phyloP scores from a whole-genome alignment of 2,329 filamentous ascomycete genomes.

The Acrodontium crateriforme region DNA sequence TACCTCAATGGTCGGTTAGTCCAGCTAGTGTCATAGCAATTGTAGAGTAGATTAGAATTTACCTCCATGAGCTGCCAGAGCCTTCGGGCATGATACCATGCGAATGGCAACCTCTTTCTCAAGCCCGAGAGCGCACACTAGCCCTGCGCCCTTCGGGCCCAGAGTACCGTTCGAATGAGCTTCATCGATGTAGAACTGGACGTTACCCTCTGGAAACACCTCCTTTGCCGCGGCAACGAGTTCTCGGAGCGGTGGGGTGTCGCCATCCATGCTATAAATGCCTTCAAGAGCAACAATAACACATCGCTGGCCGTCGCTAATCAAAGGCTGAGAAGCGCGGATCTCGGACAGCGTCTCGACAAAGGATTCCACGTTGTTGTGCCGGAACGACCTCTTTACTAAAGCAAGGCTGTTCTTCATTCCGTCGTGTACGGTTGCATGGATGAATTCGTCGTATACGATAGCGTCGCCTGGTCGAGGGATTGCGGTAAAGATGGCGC shows the following conservation, averaged over 20 bases:
- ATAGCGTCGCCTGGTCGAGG: constrained; percentile 4
- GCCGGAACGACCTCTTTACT: neutral
- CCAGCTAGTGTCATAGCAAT: constrained; percentile 1
- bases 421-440: constrained; percentile 2
- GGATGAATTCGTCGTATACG: constrained; percentile 4
- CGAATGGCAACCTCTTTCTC: constrained; percentile 3
- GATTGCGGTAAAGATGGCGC: constrained; percentile 1
- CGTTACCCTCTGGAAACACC: constrained; percentile 3
- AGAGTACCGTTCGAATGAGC: constrained; percentile 3
- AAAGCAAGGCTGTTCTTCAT: constrained; percentile 1
- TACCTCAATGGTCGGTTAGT: no score
- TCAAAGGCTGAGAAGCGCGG: neutral
- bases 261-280: constrained; percentile 14
- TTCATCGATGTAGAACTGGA: constrained; percentile 3
- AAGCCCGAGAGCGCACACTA: constrained; percentile 2
- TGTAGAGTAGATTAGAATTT: neutral
- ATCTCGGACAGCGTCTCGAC: constrained; percentile 1
- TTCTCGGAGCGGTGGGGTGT: constrained; percentile 73
- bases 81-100: constrained; percentile 3
- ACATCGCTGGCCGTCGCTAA: neutral
- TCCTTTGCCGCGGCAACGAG: constrained; percentile 42
- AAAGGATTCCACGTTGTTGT: constrained; percentile 5
- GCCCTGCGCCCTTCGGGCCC: constrained; percentile 1
- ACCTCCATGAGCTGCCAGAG: constrained; percentile 1
- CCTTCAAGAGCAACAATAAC: constrained; percentile 2